Evolutionary conservation across 148 eudicot species (phyloP).

Genomic region (Rhododendron ovatum): DNA sequence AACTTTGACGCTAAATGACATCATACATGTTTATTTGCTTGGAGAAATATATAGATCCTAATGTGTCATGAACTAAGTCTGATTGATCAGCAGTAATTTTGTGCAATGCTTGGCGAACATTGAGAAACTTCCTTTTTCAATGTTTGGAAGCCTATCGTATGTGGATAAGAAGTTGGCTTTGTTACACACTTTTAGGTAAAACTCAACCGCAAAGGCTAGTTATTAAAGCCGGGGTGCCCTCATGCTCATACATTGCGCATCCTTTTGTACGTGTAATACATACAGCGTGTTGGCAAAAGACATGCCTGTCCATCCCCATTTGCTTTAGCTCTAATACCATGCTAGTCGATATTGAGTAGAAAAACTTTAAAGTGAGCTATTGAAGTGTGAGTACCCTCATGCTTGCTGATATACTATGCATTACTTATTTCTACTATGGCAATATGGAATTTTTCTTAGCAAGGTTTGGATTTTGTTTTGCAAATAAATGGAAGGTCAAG

Average conservation of each 20-base stretch:
- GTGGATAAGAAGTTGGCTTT: not conserved
- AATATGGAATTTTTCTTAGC: not conserved
- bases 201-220: not conserved
- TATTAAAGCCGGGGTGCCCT: not conserved
- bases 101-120: not conserved
- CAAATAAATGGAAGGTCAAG: not conserved
- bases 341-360: not conserved
- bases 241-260: not conserved
- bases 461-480: not conserved
- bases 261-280: not conserved
- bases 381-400: not conserved
- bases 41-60: not conserved
- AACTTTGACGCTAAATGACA: not conserved
- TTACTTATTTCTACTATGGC: not conserved
- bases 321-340: not conserved
- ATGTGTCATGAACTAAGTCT: not conserved
- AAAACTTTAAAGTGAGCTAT: not conserved
- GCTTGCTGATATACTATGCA: not conserved
- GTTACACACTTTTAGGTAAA: not conserved
- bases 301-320: not conserved
- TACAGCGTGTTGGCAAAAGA: not conserved
- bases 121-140: not conserved
- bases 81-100: not conserved
- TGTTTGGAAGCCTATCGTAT: not conserved
- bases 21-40: not conserved